Conservation (phyloP, 768 basidiomycete species). For the Pleurotus tuoliensis region DNA sequence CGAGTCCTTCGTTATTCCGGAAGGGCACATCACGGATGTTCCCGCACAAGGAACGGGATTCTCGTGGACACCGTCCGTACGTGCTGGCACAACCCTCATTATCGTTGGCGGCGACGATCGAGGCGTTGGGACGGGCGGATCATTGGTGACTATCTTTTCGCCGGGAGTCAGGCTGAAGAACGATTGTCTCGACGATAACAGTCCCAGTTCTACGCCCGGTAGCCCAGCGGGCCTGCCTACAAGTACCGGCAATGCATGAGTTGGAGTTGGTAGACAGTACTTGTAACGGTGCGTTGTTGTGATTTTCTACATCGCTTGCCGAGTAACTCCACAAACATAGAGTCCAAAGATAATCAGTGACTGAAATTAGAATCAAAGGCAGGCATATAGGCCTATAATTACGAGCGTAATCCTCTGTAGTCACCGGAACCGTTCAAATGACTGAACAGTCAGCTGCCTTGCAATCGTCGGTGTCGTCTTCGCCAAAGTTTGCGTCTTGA, state of each 20-base stretch:
- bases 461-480: too few species aligned
- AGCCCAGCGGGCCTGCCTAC: constrained; percentile 72
- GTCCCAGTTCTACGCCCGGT: constrained; percentile 77
- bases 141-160: constrained; percentile 49
- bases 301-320: background rate
- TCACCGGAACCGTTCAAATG: too few species aligned
- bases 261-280: constrained; percentile 19
- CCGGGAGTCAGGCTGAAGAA: constrained; percentile 44
- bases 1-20: constrained; percentile 63
- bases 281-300: background rate
- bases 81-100: constrained; percentile 61
- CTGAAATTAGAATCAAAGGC: too few species aligned
- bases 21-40: constrained; percentile 41
- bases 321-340: too few species aligned
- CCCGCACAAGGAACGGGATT: constrained; percentile 57
- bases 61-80: constrained; percentile 60
- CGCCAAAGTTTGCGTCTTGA: too few species aligned
- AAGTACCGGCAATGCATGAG: constrained; percentile 34
- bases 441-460: too few species aligned
- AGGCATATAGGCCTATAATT: too few species aligned
- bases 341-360: too few species aligned
- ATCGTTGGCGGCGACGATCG: constrained; percentile 64
- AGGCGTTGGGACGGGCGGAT: constrained; percentile 69
- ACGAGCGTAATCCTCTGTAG: too few species aligned
- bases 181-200: constrained; percentile 52